phyloP scores from a whole-genome alignment of 2,329 filamentous ascomycete species.

The Aspergillus chevalieri region DNA sequence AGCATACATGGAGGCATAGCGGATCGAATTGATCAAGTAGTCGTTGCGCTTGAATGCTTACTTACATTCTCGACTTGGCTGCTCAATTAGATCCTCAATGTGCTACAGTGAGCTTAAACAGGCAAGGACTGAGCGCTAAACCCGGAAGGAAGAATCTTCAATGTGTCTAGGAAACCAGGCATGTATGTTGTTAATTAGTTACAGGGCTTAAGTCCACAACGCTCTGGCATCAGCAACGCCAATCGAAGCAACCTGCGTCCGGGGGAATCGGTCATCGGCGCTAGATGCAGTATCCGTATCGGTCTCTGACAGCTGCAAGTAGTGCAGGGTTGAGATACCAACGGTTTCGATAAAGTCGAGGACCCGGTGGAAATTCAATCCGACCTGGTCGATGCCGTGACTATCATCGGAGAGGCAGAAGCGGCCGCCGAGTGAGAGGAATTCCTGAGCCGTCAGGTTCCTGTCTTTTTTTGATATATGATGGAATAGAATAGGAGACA shows the following conservation, averaged over 20 bases:
- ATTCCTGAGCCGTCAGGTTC: constrained; percentile 50
- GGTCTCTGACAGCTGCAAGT: constrained; percentile 23
- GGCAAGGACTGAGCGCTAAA: too few relatives aligned
- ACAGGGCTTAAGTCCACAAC: constrained; percentile 23
- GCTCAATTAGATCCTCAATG: too few relatives aligned
- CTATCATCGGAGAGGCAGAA: constrained; percentile 95
- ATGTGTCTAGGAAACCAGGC: too few relatives aligned
- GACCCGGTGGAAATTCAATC: constrained; percentile 70
- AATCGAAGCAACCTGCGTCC: constrained; percentile 26
- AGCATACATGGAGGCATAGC: too few relatives aligned
- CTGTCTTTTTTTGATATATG: neutral
- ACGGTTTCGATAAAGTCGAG: constrained; percentile 60
- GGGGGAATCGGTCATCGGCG: constrained; percentile 32
- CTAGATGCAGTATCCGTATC: constrained; percentile 8
- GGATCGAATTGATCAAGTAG: too few relatives aligned
- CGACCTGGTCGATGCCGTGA: constrained; percentile 80
- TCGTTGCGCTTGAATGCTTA: too few relatives aligned
- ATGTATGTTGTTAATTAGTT: neutral
- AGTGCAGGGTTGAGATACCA: constrained; percentile 35
- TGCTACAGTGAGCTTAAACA: too few relatives aligned
- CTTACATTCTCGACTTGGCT: too few relatives aligned
- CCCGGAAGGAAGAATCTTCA: too few relatives aligned
- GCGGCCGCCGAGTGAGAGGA: constrained; percentile 64
- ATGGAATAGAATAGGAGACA: neutral
- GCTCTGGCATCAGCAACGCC: constrained; percentile 29